Percentiles rank a stretch among this genome's conserved stretches.
phyloP scores from a whole-genome alignment of 768 basidiomycete genomes.

The Hemileccinum impolitum region DNA sequence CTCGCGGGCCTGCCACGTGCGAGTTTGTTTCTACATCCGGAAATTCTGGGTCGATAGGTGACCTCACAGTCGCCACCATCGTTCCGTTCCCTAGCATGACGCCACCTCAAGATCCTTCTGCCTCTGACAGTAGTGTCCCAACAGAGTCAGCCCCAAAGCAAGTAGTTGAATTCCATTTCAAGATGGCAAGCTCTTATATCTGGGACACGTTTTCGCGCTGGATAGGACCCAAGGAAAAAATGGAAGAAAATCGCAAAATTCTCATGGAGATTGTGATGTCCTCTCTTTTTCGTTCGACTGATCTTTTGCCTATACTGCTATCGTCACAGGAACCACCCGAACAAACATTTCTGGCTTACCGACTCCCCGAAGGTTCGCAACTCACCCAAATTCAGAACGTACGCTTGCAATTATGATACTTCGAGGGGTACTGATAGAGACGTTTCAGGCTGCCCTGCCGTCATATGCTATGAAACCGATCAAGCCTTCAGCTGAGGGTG shows the following conservation, averaged over 20 bases:
- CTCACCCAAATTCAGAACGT: constrained; percentile 61
- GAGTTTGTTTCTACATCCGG: constrained; percentile 34
- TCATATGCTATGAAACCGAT: constrained; percentile 55
- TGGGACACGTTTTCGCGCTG: constrained; percentile 62
- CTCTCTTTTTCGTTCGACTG: neutral
- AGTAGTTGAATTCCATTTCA: constrained; percentile 47
- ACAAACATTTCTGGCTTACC: constrained; percentile 54
- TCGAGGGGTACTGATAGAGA: neutral
- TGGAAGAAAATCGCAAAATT: constrained; percentile 44
- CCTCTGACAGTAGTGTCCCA: constrained; percentile 10
- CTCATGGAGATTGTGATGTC: constrained; percentile 44
- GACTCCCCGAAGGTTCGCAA: constrained; percentile 52
- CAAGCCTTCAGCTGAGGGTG: constrained; percentile 45
- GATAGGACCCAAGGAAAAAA: constrained; percentile 55
- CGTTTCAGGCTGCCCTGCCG: constrained; percentile 41
- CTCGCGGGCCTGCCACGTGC: constrained; percentile 53
- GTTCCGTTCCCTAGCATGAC: constrained; percentile 40
- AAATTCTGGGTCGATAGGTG: constrained; percentile 17
- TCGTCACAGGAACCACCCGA: constrained; percentile 38
- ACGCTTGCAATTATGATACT: constrained; percentile 13
- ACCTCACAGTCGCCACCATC: constrained; percentile 42
- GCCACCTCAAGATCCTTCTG: constrained; percentile 9
- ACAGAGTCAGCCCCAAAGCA: constrained; percentile 21
- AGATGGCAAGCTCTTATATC: constrained; percentile 43
- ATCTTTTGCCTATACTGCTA: neutral